These are phyloP conservation scores for Aethionema arabicum DNA, from an alignment of 345 rosid genomes.

Conservation along the genomic window DNA sequence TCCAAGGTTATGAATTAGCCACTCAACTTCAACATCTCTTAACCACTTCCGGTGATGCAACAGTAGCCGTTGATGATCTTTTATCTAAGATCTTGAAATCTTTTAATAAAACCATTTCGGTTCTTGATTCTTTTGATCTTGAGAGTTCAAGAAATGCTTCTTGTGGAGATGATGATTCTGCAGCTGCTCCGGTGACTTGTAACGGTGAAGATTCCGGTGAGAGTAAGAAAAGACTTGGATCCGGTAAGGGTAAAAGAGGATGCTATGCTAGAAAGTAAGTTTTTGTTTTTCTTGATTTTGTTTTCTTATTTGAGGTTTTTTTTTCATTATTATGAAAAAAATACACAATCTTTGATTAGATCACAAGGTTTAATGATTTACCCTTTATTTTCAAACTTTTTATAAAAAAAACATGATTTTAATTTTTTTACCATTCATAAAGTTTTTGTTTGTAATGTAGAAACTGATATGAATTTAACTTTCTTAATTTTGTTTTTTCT, in stretches of 20 bases:
- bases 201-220: conserved; percentile 53
- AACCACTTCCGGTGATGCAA: background rate
- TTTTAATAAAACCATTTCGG: conserved; percentile 48
- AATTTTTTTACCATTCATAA: too few relatives aligned
- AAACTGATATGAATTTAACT: too few relatives aligned
- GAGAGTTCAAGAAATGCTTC: conserved; percentile 39
- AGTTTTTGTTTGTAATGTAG: too few relatives aligned
- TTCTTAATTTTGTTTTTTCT: too few relatives aligned
- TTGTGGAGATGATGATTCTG: conserved; percentile 37
- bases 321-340: too few relatives aligned
- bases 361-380: too few relatives aligned
- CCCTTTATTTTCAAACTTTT: too few relatives aligned
- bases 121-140: conserved; percentile 31
- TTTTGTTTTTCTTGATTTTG: too few relatives aligned
- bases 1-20: conserved; percentile 47
- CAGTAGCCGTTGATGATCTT: conserved; percentile 39
- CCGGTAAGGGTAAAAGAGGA: conserved; percentile 55
- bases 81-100: conserved; percentile 53
- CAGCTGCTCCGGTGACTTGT: conserved; percentile 38
- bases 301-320: too few relatives aligned
- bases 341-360: too few relatives aligned
- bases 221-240: conserved; percentile 44
- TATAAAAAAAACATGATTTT: too few relatives aligned
- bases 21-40: conserved; percentile 47
- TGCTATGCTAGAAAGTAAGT: conserved; percentile 80